phyloP scores from a whole-genome alignment of 805 yeast species.

The Starmera pachycereana region DNA sequence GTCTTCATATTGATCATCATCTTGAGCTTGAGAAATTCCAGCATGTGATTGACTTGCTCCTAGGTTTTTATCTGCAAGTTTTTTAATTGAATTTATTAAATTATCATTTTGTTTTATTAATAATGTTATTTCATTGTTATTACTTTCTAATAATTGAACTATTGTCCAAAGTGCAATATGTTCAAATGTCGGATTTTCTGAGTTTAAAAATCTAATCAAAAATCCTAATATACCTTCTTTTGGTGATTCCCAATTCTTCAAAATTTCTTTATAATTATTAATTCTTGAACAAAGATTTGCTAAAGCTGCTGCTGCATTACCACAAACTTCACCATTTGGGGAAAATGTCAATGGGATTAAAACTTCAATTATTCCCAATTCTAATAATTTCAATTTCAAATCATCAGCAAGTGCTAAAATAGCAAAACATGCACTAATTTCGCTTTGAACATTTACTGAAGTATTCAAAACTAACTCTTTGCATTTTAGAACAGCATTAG shows the following conservation, averaged over 20 bases:
- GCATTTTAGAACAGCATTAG: slow-evolving; percentile 93
- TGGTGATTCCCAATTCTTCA: slow-evolving; percentile 70
- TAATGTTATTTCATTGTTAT: slow-evolving; percentile 48
- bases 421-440: slow-evolving; percentile 95
- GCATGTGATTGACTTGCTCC: slow-evolving; percentile 20
- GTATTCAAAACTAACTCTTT: slow-evolving; percentile 75
- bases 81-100: slow-evolving; percentile 44
- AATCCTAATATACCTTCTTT: slow-evolving; percentile 82
- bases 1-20: slow-evolving; percentile 40
- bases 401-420: slow-evolving; percentile 95
- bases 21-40: slow-evolving; percentile 15
- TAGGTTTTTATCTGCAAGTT: slow-evolving; percentile 27
- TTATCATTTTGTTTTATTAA: slow-evolving; percentile 45
- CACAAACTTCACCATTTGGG: slow-evolving; percentile 88
- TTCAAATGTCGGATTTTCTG: slow-evolving; percentile 89
- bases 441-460: slow-evolving; percentile 91
- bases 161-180: slow-evolving; percentile 98
- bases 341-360: slow-evolving; percentile 86
- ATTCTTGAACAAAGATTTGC: slow-evolving; percentile 93
- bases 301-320: slow-evolving; percentile 96
- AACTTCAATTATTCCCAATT: slow-evolving; percentile 77
- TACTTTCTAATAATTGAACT: slow-evolving; percentile 83
- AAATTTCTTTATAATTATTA: slow-evolving; percentile 68
- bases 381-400: slow-evolving; percentile 73
- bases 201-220: slow-evolving; percentile 65